Evolutionary conservation across 345 rosid species (phyloP).

Genomic region (Chamaenerion angustifolium): DNA sequence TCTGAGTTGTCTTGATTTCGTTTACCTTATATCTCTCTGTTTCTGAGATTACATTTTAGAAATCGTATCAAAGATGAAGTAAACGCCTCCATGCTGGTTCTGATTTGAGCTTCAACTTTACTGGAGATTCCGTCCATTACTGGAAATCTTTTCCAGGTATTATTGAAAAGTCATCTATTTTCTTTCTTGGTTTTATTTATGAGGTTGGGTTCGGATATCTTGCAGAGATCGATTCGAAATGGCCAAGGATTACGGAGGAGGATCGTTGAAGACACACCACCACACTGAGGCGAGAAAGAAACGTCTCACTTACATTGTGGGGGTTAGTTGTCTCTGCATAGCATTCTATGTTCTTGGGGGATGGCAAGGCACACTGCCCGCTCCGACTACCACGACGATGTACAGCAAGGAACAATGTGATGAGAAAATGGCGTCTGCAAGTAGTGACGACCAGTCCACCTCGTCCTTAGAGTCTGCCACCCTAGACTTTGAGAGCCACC

Average conservation of each 20-base stretch:
- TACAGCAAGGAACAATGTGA: slow-evolving; percentile 15
- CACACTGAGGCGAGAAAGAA: slow-evolving; percentile 49
- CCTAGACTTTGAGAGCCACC: slow-evolving; percentile 70
- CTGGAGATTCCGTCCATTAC: no score
- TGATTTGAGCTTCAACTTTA: no score
- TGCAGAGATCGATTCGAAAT: no score
- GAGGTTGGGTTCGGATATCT: no score
- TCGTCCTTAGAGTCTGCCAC: slow-evolving; percentile 14
- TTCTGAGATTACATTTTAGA: no score
- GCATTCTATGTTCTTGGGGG: slow-evolving; percentile 73
- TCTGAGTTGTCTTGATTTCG: background rate
- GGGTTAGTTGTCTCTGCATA: slow-evolving; percentile 72
- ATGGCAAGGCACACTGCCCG: slow-evolving; percentile 43
- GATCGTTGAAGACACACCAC: slow-evolving; percentile 50
- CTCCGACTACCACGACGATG: slow-evolving; percentile 16
- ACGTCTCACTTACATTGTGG: slow-evolving; percentile 62
- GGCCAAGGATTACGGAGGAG: slow-evolving; percentile 52
- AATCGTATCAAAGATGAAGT: no score
- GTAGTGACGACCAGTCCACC: slow-evolving; percentile 12
- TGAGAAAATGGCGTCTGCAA: slow-evolving; percentile 29
- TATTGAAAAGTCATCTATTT: no score
- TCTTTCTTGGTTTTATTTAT: no score
- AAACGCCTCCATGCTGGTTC: no score
- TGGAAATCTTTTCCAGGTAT: no score
- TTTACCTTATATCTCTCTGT: background rate